Evolutionary conservation across 1,284 basidiomycete species (phyloP).

Genomic region (Ganoderma meredithae): DNA sequence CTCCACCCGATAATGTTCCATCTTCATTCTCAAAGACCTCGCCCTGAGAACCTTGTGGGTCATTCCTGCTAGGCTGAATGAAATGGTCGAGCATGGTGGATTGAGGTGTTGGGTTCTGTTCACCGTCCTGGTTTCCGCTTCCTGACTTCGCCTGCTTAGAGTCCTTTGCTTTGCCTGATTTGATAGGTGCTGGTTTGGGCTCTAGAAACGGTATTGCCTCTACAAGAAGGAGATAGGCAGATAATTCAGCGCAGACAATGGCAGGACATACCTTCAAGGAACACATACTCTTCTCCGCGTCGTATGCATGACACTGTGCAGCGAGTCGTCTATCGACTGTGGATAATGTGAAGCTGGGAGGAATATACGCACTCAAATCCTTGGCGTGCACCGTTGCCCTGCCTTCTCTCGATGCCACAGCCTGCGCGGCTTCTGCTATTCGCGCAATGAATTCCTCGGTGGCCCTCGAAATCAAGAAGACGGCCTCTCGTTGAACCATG

Average conservation of each 20-base stretch:
- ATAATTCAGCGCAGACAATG: too few species aligned
- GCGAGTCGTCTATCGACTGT: not conserved
- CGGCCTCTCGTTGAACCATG: conserved; percentile 75
- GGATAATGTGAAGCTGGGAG: conserved; percentile 3
- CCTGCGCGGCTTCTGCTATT: conserved; percentile 65
- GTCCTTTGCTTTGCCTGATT: conserved; percentile 45
- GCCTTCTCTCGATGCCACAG: conserved; percentile 67
- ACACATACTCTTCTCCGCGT: conserved; percentile 75
- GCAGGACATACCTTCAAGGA: conserved; percentile 61
- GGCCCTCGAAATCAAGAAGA: conserved; percentile 75
- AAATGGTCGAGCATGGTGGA: conserved; percentile 52
- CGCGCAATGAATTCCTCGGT: conserved; percentile 81
- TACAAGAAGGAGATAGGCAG: conserved; percentile 33
- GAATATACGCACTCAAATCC: conserved; percentile 64
- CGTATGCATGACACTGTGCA: conserved; percentile 63
- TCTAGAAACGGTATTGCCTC: conserved; percentile 63
- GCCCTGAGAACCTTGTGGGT: conserved; percentile 19
- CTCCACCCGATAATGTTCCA: conserved; percentile 39
- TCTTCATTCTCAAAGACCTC: conserved; percentile 41
- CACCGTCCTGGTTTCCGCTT: conserved; percentile 2
- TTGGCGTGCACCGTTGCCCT: conserved; percentile 72
- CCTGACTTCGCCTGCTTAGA: conserved; percentile 39
- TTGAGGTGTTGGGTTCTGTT: conserved; percentile 24
- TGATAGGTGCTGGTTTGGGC: conserved; percentile 43
- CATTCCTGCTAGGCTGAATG: conserved; percentile 21